These are phyloP conservation scores for Caryocar brasiliense DNA, from an alignment of 441 rosid genomes.

Conservation along the genomic window DNA sequence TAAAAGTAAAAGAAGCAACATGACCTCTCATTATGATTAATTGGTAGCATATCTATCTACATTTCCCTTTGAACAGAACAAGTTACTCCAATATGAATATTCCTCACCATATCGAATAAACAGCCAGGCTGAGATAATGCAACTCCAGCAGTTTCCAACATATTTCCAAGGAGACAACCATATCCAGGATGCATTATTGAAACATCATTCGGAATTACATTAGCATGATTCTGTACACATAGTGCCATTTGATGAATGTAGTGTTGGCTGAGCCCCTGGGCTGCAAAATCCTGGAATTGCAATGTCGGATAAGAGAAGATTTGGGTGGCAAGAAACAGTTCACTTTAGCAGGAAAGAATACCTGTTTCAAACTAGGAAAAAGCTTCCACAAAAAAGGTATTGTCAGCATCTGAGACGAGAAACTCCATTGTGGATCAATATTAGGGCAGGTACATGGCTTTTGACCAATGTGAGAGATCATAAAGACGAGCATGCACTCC, in stretches of 20 bases:
- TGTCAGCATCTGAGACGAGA: slow-evolving; percentile 79
- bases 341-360: slow-evolving; percentile 16
- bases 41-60: too few relatives aligned
- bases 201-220: slow-evolving; percentile 55
- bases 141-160: slow-evolving; percentile 73
- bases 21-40: too few relatives aligned
- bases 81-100: background rate
- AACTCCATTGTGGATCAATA: slow-evolving; percentile 61
- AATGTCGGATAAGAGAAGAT: too few relatives aligned
- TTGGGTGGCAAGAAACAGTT: slow-evolving; percentile 12
- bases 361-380: slow-evolving; percentile 80
- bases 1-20: background rate
- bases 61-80: too few relatives aligned
- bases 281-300: slow-evolving; percentile 70
- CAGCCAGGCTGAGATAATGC: slow-evolving; percentile 69
- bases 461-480: slow-evolving; percentile 63
- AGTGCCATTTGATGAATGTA: slow-evolving; percentile 74
- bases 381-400: slow-evolving; percentile 76
- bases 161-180: slow-evolving; percentile 91
- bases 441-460: slow-evolving; percentile 55
- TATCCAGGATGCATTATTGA: slow-evolving; percentile 57
- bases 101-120: slow-evolving; percentile 71
- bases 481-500: slow-evolving; percentile 48
- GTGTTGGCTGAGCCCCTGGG: slow-evolving; percentile 48
- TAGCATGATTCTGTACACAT: slow-evolving; percentile 46